Evolutionary conservation across 768 basidiomycete species (phyloP), one percentile per base, ranked within the genome.

Genomic region (Cyathus striatus): DNA sequence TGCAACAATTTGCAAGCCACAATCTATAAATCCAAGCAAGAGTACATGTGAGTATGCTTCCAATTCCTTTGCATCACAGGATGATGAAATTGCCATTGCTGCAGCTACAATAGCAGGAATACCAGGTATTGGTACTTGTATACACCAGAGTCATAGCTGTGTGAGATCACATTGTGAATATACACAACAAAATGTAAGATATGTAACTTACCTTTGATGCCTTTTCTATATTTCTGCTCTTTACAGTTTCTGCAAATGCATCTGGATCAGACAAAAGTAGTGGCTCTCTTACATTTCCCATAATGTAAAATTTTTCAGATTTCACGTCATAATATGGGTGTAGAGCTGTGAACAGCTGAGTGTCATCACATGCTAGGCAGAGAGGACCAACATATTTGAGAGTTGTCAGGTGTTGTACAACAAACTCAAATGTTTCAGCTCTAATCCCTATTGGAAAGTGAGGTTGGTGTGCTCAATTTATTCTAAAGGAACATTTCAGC

Each of bases 291-390:
- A 40, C 34, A 16, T 36, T 47, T 1, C 66, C 63, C 34, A 65
- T 40, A 3, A 67, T 41, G 32, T 50, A 61, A 27, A 51, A 50
- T 1, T 26, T 18, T 1, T 58, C 34, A 5, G 51, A 27, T 2
- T 48, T 37, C 0, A 9, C 3, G 43, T 66, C 63, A 23, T 42
- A 63, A 42, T 54, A 61, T 0, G 58, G 41, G 0, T 53, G 46
- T 2, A 62, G 46, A 1, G 52, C 34, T 0, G 55, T 27, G 13
- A 51, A 45, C 0, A 70, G 52, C 44, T 69, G 65, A 2, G 67
- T 68, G 42, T 70, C 67, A 38, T 72, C 67, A 23, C 59, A 64
- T 30, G 51, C 52, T 0, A 69, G 44, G 4, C 43, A 57, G 5
- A 64, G 40, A 0, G 60, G 68, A 0, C 59, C 65, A 12, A 39